Evolutionary conservation across 73 alveolate species (phyloP).

Genomic region (Uronychia setigera): DNA sequence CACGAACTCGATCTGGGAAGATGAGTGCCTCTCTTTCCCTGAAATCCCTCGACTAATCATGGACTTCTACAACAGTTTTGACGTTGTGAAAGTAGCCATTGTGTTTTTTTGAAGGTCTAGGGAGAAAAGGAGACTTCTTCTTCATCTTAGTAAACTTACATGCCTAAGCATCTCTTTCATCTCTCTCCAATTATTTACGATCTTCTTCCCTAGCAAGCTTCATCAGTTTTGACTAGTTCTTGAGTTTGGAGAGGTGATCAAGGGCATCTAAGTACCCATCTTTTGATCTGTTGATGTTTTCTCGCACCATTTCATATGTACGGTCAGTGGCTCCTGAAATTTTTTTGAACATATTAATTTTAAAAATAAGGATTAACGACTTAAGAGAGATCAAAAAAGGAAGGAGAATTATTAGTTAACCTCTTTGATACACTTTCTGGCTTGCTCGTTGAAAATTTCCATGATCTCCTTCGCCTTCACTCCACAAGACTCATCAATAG

Average conservation of each 20-base stretch:
- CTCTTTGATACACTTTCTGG: too few species aligned
- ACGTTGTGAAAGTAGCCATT: slow-evolving; percentile 25
- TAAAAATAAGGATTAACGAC: too few species aligned
- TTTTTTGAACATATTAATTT: too few species aligned
- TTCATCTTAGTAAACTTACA: slow-evolving; percentile 58
- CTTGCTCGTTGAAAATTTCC: too few species aligned
- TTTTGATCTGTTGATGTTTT: neutral
- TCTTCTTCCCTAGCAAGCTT: neutral
- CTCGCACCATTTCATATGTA: neutral
- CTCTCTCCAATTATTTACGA: slow-evolving; percentile 9
- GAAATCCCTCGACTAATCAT: slow-evolving; percentile 6
- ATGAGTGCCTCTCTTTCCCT: slow-evolving; percentile 21
- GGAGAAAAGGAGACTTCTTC: slow-evolving; percentile 44
- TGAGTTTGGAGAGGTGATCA: neutral
- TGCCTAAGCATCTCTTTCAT: slow-evolving; percentile 33
- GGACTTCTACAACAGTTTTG: slow-evolving; percentile 16
- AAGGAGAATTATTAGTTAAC: too few species aligned
- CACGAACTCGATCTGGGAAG: slow-evolving; percentile 8
- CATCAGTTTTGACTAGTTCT: neutral
- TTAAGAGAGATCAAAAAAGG: too few species aligned
- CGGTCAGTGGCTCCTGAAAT: neutral
- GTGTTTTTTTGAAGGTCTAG: slow-evolving; percentile 11
- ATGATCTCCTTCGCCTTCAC: too few species aligned
- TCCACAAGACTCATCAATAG: too few species aligned
- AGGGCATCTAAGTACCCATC: neutral